phyloP scores from a whole-genome alignment of 2,329 filamentous ascomycete genomes.

The Aspergillus unguis region DNA sequence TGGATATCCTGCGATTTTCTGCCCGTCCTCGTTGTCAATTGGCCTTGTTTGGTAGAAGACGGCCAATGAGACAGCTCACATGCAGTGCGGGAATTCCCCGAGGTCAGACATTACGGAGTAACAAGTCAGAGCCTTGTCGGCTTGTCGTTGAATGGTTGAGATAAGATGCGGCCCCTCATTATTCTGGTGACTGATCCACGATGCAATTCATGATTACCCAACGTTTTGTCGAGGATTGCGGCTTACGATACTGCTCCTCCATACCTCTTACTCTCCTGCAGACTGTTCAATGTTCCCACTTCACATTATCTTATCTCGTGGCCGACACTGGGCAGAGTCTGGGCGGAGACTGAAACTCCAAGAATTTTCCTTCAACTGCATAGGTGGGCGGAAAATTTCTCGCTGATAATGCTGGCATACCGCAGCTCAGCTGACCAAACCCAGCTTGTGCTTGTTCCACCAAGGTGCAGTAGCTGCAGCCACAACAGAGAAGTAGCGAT shows the following conservation, averaged over 20 bases:
- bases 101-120: not conserved
- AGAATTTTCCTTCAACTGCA: too few species aligned
- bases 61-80: conserved; percentile 9
- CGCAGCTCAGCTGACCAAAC: conserved; percentile 18
- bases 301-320: conserved; percentile 2
- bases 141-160: not conserved
- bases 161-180: conserved; percentile 1
- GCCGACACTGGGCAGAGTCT: not conserved
- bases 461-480: conserved; percentile 24
- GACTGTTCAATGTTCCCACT: not conserved
- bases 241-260: conserved; percentile 1
- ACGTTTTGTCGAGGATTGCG: not conserved
- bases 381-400: conserved; percentile 10
- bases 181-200: not conserved
- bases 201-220: not conserved
- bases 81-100: conserved; percentile 15
- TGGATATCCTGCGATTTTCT: conserved; percentile 1
- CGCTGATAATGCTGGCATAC: conserved; percentile 14
- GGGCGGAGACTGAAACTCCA: too few species aligned
- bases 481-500: conserved; percentile 25
- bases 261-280: not conserved
- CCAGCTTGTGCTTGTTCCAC: conserved; percentile 18
- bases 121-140: not conserved
- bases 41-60: not conserved
- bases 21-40: not conserved